Evolutionary conservation across 306 rosid genomes (phyloP).

Genomic region (Vicia faba): DNA sequence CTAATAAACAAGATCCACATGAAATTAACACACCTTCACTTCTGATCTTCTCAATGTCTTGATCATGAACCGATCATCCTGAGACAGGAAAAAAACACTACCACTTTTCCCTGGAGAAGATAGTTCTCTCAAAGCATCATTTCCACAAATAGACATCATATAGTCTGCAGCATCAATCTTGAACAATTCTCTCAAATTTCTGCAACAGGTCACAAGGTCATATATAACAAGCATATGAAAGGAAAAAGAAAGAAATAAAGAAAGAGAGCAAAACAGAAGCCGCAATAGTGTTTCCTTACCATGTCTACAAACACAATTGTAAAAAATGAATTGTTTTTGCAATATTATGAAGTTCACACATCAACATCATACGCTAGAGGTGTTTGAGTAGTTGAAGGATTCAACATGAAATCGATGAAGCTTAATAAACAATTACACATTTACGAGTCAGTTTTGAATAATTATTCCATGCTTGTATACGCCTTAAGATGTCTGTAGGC

Average conservation of each 20-base stretch:
- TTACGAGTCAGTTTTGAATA: slow-evolving; percentile 10
- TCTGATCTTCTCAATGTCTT: slow-evolving; percentile 96
- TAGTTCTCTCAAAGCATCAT: slow-evolving; percentile 94
- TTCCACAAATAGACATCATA: slow-evolving; percentile 99
- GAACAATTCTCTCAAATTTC: slow-evolving; percentile 97
- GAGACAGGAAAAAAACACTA: slow-evolving; percentile 94
- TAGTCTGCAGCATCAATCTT: slow-evolving; percentile 99
- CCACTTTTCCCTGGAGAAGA: slow-evolving; percentile 99
- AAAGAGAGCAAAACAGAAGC: not conserved
- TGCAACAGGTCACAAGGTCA: slow-evolving; percentile 40
- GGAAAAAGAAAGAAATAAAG: slow-evolving; percentile 8
- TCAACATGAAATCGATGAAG: slow-evolving; percentile 7
- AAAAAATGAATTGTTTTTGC: slow-evolving; percentile 15
- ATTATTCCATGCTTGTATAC: slow-evolving; percentile 4
- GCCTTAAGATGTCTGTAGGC: not conserved
- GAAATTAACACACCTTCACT: slow-evolving; percentile 78
- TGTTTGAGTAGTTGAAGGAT: slow-evolving; percentile 20
- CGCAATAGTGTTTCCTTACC: slow-evolving; percentile 15
- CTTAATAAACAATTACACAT: slow-evolving; percentile 13
- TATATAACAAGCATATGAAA: slow-evolving; percentile 29
- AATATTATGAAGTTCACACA: slow-evolving; percentile 5
- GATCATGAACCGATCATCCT: slow-evolving; percentile 97
- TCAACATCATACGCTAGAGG: slow-evolving; percentile 7
- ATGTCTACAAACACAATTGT: slow-evolving; percentile 21
- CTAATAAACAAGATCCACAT: slow-evolving; percentile 26